phyloP scores from a whole-genome alignment of 139 green algal species.

The Ettlia oleoabundans region DNA sequence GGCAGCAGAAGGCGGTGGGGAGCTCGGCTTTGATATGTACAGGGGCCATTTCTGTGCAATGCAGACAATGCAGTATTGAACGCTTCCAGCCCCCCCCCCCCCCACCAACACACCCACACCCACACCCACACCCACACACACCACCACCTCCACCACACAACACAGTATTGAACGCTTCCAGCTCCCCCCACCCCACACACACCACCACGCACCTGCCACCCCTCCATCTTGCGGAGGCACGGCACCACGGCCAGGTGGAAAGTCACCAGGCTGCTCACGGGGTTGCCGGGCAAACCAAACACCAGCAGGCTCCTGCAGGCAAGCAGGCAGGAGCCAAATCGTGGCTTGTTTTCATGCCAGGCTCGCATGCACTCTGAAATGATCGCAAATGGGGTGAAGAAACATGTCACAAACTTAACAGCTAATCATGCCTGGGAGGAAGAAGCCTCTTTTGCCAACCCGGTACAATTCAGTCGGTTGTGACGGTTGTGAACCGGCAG shows the following conservation, averaged over 20 bases:
- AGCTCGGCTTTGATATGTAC: too few species aligned
- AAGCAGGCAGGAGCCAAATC: background rate
- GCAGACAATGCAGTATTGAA: background rate
- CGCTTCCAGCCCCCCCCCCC: background rate
- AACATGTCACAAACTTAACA: too few species aligned
- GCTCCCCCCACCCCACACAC: background rate
- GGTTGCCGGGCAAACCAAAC: slow-evolving; percentile 82
- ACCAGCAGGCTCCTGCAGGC: slow-evolving; percentile 46
- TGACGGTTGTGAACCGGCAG: too few species aligned
- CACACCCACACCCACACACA: slow-evolving; percentile 31
- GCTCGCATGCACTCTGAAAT: too few species aligned
- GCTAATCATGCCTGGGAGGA: too few species aligned
- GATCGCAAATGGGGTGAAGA: too few species aligned
- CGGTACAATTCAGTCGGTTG: too few species aligned
- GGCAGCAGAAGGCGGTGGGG: too few species aligned
- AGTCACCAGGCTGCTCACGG: slow-evolving; percentile 89
- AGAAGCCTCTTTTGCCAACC: too few species aligned
- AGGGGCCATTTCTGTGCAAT: too few species aligned
- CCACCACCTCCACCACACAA: background rate
- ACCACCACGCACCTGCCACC: slow-evolving; percentile 58
- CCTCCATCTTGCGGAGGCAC: slow-evolving; percentile 83
- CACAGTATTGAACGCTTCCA: background rate
- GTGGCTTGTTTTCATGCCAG: too few species aligned
- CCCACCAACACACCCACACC: background rate
- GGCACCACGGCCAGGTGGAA: slow-evolving; percentile 92